Evolutionary conservation across 495 filamentous ascomycete species (phyloP).

Genomic region (Penicillium parvum): DNA sequence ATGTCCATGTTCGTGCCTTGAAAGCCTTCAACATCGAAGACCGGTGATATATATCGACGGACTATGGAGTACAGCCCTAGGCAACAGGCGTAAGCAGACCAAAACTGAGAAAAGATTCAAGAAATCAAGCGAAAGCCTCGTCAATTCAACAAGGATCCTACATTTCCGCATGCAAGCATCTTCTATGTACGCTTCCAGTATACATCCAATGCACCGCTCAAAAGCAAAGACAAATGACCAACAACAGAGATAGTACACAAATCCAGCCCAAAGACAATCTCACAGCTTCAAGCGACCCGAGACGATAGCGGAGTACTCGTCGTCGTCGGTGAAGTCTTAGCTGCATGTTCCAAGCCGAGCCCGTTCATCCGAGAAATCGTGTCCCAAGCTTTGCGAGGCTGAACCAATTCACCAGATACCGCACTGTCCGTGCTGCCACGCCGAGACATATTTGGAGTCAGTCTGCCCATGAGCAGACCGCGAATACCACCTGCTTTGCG

Average conservation of each 20-base stretch:
- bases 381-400: slow-evolving; percentile 27
- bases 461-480: slow-evolving; percentile 46
- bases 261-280: background rate
- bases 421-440: slow-evolving; percentile 40
- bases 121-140: too few species aligned
- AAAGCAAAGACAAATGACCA: too few species aligned
- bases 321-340: slow-evolving; percentile 9
- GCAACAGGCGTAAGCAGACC: background rate
- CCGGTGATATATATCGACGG: too few species aligned
- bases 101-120: background rate
- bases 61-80: too few species aligned
- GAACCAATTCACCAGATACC: slow-evolving; percentile 30
- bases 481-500: slow-evolving; percentile 73
- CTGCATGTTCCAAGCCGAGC: slow-evolving; percentile 20
- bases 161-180: too few species aligned
- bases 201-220: too few species aligned
- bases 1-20: too few species aligned
- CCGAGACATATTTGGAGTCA: slow-evolving; percentile 36
- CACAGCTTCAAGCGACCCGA: slow-evolving; percentile 16
- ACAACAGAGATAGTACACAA: background rate
- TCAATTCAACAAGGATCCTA: too few species aligned
- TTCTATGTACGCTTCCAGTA: too few species aligned
- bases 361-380: slow-evolving; percentile 28
- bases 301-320: slow-evolving; percentile 16
- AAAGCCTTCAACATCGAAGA: background rate